These are phyloP conservation scores for Phytophthora quininea DNA, from an alignment of 352 stramenopile species.

Conservation along the genomic window DNA sequence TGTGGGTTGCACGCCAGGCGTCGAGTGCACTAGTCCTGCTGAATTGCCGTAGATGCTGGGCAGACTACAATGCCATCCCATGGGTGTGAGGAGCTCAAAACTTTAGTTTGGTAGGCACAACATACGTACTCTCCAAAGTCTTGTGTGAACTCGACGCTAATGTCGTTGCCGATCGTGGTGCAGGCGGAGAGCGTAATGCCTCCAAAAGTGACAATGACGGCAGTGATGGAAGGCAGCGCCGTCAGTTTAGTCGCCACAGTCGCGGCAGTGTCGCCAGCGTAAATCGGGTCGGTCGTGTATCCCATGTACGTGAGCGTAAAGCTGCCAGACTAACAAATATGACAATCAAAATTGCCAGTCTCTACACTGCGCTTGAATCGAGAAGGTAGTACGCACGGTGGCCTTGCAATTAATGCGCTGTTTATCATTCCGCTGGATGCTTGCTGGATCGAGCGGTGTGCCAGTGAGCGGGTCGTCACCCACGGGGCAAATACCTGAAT, in stretches of 20 bases:
- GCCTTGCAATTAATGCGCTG: slow-evolving; percentile 73
- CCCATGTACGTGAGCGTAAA: slow-evolving; percentile 89
- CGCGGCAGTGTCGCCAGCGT: slow-evolving; percentile 49
- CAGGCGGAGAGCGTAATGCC: slow-evolving; percentile 71
- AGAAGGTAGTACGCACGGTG: slow-evolving; percentile 44
- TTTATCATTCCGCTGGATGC: slow-evolving; percentile 76
- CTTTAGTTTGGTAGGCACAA: not conserved
- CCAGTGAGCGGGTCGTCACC: slow-evolving; percentile 90
- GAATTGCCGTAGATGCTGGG: slow-evolving; percentile 67
- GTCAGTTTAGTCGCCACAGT: slow-evolving; percentile 59
- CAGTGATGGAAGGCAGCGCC: slow-evolving; percentile 66
- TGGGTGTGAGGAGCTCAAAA: not conserved
- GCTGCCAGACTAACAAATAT: slow-evolving; percentile 49
- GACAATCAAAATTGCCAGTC: not conserved
- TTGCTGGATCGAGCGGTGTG: slow-evolving; percentile 59
- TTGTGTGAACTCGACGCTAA: slow-evolving; percentile 78
- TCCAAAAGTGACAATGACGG: slow-evolving; percentile 70
- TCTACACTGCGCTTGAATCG: not conserved
- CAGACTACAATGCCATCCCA: slow-evolving; percentile 34
- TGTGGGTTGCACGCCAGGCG: slow-evolving; percentile 45
- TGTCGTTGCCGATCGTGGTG: slow-evolving; percentile 78
- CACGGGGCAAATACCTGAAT: slow-evolving; percentile 67
- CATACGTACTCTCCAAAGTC: slow-evolving; percentile 72
- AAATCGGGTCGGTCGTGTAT: slow-evolving; percentile 76
- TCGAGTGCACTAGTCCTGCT: slow-evolving; percentile 53